Percentiles rank a stretch among this genome's conserved stretches.
phyloP scores from a whole-genome alignment of 148 eudicot genomes.

The Limonium bicolor region DNA sequence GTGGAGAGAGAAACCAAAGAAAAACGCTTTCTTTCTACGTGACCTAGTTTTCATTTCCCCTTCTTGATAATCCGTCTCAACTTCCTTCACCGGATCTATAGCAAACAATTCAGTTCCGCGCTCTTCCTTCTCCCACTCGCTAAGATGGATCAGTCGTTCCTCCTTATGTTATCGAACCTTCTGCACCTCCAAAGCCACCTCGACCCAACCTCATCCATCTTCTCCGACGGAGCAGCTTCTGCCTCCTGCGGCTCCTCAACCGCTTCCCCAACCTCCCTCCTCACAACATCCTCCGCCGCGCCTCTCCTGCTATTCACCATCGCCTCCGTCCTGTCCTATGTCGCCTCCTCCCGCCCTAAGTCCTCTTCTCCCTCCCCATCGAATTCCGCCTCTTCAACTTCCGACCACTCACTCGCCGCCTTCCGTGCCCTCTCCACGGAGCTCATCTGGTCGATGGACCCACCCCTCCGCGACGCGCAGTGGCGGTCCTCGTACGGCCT shows the following conservation, averaged over 20 bases:
- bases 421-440: constrained; percentile 86
- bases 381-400: constrained; percentile 15
- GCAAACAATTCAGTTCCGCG: too few relatives aligned
- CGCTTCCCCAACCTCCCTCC: constrained; percentile 19
- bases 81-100: too few relatives aligned
- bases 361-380: constrained; percentile 15
- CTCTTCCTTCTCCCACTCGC: too few relatives aligned
- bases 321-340: constrained; percentile 57
- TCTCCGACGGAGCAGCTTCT: constrained; percentile 25
- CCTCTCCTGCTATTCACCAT: constrained; percentile 69
- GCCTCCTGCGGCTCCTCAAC: constrained; percentile 20
- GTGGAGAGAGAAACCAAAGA: too few relatives aligned
- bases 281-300: constrained; percentile 42
- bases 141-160: constrained; percentile 60
- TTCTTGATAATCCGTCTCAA: too few relatives aligned
- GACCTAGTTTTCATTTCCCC: too few relatives aligned
- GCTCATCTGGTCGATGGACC: constrained; percentile 77
- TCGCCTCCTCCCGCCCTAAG: constrained; percentile 27
- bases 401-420: constrained; percentile 58
- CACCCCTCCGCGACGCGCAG: constrained; percentile 61
- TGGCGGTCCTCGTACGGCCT: constrained; percentile 75
- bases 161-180: constrained; percentile 65
- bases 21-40: too few relatives aligned
- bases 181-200: constrained; percentile 80
- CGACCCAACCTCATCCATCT: constrained; percentile 65